These are phyloP conservation scores for Globisporangium sylvaticum DNA, from an alignment of 352 stramenopile genomes.

Conservation along the genomic window DNA sequence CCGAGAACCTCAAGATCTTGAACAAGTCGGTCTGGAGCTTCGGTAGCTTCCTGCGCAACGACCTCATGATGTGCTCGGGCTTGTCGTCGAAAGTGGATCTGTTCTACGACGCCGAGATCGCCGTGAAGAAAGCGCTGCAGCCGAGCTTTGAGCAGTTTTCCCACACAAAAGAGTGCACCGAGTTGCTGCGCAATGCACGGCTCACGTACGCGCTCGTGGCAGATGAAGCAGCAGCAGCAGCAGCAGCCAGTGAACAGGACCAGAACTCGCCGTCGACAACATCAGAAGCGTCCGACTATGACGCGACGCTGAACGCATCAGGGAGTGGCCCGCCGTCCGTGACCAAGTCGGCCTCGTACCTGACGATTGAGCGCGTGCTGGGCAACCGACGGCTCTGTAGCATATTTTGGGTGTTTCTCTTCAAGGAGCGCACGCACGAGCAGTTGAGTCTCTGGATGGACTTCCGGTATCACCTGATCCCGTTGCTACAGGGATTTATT, in stretches of 20 bases:
- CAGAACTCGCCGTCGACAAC: slow-evolving; percentile 17
- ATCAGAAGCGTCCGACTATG: slow-evolving; percentile 15
- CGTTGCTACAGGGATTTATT: slow-evolving; percentile 58
- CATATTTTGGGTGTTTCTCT: slow-evolving; percentile 86
- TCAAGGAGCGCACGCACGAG: slow-evolving; percentile 80
- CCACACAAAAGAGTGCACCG: slow-evolving; percentile 45
- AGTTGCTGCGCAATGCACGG: slow-evolving; percentile 50
- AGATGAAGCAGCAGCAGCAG: slow-evolving; percentile 11
- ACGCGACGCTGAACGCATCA: slow-evolving; percentile 1
- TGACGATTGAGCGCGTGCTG: slow-evolving; percentile 73
- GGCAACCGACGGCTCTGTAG: slow-evolving; percentile 76
- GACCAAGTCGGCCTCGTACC: slow-evolving; percentile 34
- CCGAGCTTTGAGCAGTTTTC: slow-evolving; percentile 68
- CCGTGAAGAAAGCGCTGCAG: slow-evolving; percentile 65
- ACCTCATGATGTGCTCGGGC: slow-evolving; percentile 72
- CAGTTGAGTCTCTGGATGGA: slow-evolving; percentile 86
- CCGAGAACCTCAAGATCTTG: slow-evolving; percentile 66
- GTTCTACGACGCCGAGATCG: slow-evolving; percentile 71
- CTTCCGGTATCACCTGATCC: slow-evolving; percentile 62
- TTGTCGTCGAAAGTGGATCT: slow-evolving; percentile 72
- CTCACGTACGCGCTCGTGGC: slow-evolving; percentile 47
- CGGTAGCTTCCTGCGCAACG: slow-evolving; percentile 63
- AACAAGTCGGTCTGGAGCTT: slow-evolving; percentile 84
- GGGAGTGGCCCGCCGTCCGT: slow-evolving; percentile 11
- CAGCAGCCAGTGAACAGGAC: neutral